Percentiles rank a stretch among this genome's conserved stretches.
These are phyloP conservation scores for Tubosaeta brunneosetosa DNA, from an alignment of 768 basidiomycete genomes.

Conservation along the genomic window DNA sequence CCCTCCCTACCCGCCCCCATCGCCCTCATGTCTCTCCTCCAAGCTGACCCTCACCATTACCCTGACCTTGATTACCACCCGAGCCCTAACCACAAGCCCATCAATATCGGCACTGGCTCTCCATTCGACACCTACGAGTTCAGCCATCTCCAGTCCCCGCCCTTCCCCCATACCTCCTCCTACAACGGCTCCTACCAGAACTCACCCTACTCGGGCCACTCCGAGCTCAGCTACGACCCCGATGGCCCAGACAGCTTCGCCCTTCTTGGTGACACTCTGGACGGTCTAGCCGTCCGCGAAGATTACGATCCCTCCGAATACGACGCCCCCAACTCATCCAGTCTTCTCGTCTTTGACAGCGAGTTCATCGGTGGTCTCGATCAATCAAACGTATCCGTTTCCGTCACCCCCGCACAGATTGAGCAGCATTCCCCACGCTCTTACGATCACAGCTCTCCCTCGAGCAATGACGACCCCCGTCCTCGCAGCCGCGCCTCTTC, in stretches of 20 bases:
- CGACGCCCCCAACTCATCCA: conserved; percentile 50
- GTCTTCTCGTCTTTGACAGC: conserved; percentile 56
- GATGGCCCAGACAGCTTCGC: conserved; percentile 45
- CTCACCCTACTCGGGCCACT: conserved; percentile 64
- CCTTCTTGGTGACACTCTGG: conserved; percentile 47
- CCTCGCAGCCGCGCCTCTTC: conserved; percentile 62
- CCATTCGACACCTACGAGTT: conserved; percentile 41
- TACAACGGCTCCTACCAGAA: conserved; percentile 66
- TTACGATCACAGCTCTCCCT: conserved; percentile 63
- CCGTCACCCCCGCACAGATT: conserved; percentile 33
- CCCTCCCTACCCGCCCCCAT: conserved; percentile 1
- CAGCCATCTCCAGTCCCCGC: conserved; percentile 32
- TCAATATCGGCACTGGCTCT: conserved; percentile 17
- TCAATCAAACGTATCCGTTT: conserved; percentile 35
- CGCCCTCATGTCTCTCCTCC: conserved; percentile 27
- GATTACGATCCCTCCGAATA: conserved; percentile 75
- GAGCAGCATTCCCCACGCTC: conserved; percentile 39
- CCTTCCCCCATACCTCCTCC: conserved; percentile 50
- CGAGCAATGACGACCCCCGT: conserved; percentile 51
- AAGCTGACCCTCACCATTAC: conserved; percentile 18
- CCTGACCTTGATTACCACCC: conserved; percentile 23
- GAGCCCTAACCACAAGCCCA: conserved; percentile 28
- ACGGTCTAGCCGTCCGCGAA: conserved; percentile 30
- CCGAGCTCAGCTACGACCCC: conserved; percentile 56
- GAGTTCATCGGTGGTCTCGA: conserved; percentile 37